phyloP scores from a whole-genome alignment of 805 yeast species.

The Lachancea dasiensis region DNA sequence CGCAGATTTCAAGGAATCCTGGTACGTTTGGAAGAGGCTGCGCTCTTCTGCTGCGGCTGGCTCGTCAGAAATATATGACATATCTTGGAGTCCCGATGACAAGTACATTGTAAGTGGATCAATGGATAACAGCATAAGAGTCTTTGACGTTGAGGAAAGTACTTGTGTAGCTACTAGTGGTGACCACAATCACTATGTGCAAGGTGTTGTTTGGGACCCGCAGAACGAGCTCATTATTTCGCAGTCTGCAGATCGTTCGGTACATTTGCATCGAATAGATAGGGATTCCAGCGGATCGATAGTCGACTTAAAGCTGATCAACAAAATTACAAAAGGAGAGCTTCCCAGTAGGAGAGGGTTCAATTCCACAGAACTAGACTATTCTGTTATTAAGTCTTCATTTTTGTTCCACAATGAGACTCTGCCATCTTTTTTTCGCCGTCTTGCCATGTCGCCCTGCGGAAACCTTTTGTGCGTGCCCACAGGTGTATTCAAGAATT shows the following conservation, averaged over 20 bases:
- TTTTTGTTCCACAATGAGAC: conserved; percentile 78
- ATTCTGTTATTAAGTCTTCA: conserved; percentile 30
- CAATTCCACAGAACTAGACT: conserved; percentile 15
- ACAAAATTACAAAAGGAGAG: conserved; percentile 52
- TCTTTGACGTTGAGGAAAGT: conserved; percentile 59
- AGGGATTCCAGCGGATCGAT: conserved; percentile 13
- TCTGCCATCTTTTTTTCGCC: conserved; percentile 81
- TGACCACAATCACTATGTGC: conserved; percentile 85
- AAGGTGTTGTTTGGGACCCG: conserved; percentile 97
- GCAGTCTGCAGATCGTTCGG: conserved; percentile 83
- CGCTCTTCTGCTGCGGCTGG: conserved; percentile 53
- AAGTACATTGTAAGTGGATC: conserved; percentile 77
- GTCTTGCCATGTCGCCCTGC: conserved; percentile 84
- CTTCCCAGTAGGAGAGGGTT: conserved; percentile 36
- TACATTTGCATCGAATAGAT: conserved; percentile 51
- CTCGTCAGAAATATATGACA: conserved; percentile 77
- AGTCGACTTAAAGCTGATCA: conserved; percentile 23
- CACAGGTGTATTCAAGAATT: conserved; percentile 53
- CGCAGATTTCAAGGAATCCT: conserved; percentile 61
- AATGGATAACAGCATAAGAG: conserved; percentile 78
- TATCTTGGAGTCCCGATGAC: conserved; percentile 89
- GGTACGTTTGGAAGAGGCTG: conserved; percentile 48
- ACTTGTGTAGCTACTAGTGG: conserved; percentile 34
- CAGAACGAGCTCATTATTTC: conserved; percentile 67
- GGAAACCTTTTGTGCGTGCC: conserved; percentile 77